Conservation (phyloP, 768 basidiomycete species). For the Mycena rebaudengoi region DNA sequence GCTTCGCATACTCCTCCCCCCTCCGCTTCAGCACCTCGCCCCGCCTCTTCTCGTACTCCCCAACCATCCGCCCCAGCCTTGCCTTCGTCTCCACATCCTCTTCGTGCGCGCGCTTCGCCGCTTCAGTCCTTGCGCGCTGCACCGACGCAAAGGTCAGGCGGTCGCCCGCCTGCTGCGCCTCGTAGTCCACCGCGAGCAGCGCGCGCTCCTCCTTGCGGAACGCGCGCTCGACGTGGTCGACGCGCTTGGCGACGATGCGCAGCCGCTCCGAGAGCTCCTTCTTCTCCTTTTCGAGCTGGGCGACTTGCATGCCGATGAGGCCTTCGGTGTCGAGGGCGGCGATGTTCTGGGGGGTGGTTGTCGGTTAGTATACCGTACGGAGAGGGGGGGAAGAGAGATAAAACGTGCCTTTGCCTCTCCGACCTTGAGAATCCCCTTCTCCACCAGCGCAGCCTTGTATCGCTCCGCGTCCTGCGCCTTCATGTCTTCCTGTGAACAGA, state of each 20-base stretch:
- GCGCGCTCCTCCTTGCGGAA: conserved; percentile 93
- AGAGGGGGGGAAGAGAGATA: conserved; percentile 13
- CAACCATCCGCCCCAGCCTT: conserved; percentile 75
- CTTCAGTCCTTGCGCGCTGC: conserved; percentile 65
- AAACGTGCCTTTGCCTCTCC: conserved; percentile 50
- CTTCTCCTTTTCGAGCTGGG: conserved; percentile 97
- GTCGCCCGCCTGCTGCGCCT: conserved; percentile 83
- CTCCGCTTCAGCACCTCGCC: conserved; percentile 64
- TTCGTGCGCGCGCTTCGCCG: conserved; percentile 63
- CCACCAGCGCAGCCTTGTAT: conserved; percentile 84
- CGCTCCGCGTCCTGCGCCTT: conserved; percentile 86
- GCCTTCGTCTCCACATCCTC: conserved; percentile 79
- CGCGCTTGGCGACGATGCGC: conserved; percentile 84
- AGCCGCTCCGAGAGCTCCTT: conserved; percentile 83
- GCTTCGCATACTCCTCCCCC: conserved; percentile 70
- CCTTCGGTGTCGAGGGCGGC: conserved; percentile 86
- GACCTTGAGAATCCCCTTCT: conserved; percentile 68
- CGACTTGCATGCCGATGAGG: conserved; percentile 89
- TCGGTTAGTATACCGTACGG: neutral
- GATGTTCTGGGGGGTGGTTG: conserved; percentile 62
- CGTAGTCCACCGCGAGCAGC: conserved; percentile 86
- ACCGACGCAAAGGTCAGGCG: conserved; percentile 70
- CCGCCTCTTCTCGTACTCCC: conserved; percentile 68
- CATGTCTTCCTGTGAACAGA: conserved; percentile 84
- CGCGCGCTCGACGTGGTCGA: conserved; percentile 96